Evolutionary conservation across 2,329 filamentous ascomycete genomes (phyloP).

Genomic region (Fusarium sacchari): DNA sequence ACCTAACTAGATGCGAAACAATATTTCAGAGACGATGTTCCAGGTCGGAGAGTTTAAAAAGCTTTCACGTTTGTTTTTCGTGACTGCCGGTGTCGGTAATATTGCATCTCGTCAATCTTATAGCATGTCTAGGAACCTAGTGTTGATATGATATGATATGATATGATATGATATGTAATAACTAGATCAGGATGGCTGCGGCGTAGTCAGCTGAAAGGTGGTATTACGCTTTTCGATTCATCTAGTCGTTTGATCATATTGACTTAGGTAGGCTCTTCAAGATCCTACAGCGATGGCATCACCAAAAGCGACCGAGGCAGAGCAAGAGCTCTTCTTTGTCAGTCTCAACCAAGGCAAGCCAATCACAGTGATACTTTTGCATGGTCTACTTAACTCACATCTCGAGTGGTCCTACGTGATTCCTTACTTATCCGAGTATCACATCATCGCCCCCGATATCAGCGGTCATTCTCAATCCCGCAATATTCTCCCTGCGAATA

Average conservation of each 20-base stretch:
- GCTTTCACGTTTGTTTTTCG: neutral
- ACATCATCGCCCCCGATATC: constrained; percentile 53
- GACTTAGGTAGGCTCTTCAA: neutral
- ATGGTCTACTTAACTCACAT: constrained; percentile 47
- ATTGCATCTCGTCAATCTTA: constrained; percentile 1
- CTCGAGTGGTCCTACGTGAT: constrained; percentile 50
- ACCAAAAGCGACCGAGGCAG: neutral
- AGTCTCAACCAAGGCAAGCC: constrained; percentile 45
- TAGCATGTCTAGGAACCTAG: neutral
- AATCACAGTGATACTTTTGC: constrained; percentile 47
- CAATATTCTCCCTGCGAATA: constrained; percentile 46
- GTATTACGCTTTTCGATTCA: neutral
- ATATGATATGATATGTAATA: too few relatives aligned
- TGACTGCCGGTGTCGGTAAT: neutral
- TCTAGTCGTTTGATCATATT: too few relatives aligned
- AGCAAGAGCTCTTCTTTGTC: constrained; percentile 41
- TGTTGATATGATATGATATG: constrained; percentile 7
- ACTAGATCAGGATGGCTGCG: neutral
- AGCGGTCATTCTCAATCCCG: constrained; percentile 52
- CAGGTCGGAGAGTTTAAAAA: neutral
- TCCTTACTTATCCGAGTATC: constrained; percentile 50
- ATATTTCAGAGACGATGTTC: neutral
- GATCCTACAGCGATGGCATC: constrained; percentile 4
- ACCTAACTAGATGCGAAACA: neutral
- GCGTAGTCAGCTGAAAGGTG: neutral